Evolutionary conservation across 2,329 filamentous ascomycete genomes (phyloP).

Genomic region (Colletotrichum spaethianum): DNA sequence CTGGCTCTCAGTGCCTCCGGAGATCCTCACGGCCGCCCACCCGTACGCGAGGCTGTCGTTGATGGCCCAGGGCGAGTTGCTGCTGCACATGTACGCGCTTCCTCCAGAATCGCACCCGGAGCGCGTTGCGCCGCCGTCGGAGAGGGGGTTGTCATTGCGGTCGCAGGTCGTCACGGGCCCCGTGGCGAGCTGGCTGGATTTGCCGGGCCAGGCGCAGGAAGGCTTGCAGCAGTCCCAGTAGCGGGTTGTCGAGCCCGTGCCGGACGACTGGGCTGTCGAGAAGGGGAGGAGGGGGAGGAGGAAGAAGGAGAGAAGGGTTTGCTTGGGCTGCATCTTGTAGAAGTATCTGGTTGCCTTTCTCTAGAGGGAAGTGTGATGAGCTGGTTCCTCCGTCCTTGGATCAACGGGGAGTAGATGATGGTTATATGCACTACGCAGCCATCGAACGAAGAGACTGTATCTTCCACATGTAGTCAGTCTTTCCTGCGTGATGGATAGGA

Average conservation of each 20-base stretch:
- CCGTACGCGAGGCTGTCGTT: slow-evolving; percentile 67
- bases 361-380: background rate
- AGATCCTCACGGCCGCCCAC: slow-evolving; percentile 66
- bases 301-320: slow-evolving; percentile 43
- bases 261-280: slow-evolving; percentile 45
- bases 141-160: slow-evolving; percentile 63
- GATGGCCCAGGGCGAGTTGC: slow-evolving; percentile 66
- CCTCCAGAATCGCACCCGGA: slow-evolving; percentile 61
- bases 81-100: slow-evolving; percentile 66
- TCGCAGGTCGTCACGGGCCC: slow-evolving; percentile 63
- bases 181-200: slow-evolving; percentile 55
- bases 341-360: background rate
- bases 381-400: background rate
- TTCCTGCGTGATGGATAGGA: background rate
- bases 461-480: background rate
- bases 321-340: slow-evolving; percentile 4
- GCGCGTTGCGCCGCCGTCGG: slow-evolving; percentile 52
- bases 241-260: slow-evolving; percentile 51
- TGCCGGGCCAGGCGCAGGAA: slow-evolving; percentile 68
- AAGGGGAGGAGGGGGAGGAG: slow-evolving; percentile 42
- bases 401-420: background rate
- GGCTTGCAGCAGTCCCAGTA: slow-evolving; percentile 73
- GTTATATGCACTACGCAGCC: background rate
- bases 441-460: background rate
- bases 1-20: slow-evolving; percentile 56